Base-by-base conservation (phyloP, 139 green algal species). In the Nannochloris sp. region DNA sequence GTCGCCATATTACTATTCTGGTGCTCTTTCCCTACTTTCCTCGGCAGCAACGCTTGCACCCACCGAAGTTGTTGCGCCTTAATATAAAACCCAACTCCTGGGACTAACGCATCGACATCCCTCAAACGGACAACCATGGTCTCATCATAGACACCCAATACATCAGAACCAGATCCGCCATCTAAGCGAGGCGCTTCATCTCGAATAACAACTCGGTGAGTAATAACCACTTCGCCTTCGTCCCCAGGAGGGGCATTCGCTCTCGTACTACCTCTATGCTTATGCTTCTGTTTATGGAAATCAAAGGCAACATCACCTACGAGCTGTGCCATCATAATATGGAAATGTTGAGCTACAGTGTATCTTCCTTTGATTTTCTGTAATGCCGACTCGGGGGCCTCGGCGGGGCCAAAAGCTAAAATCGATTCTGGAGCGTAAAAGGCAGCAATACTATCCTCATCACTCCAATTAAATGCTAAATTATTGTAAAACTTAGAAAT, bases 111-210 rank as follows among this genome's bases (percentile, higher is more conserved):
- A 14, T 63, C 54, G 6, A 70, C 24, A 4, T 24, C 23, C 24
- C 13, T 31, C 4, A 70, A 25, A 29, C 51, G 25, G 25, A 70
- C 23, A 30, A 60, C 33, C 9, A 70, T n/a, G 14, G 14, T 61
- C 24, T 70, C 63, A 12, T 37, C 27, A 19, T 51, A 63, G 6
- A 29, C 8, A 29, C 31, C 32, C 7, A 65, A 13, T 13, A 7
- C 8, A 15, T 65, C 31, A n/a, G 45, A 14, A 4, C 35, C 63
- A 51, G 7, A 15, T 47, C 9, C 58, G 19, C 19, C 29, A 8
- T 15, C 58, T 30, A 7, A 31, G 39, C 19, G 71, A 60, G 37
- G 64, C 33, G 30, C 67, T 4, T 81, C 84, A 45, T 89, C 71
- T 46, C 83, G 57, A 13, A 59, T 71, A 7, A 86, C 42, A 12